These are phyloP conservation scores for Aspergillus sojae DNA, from an alignment of 2,329 filamentous ascomycete species.

Conservation along the genomic window DNA sequence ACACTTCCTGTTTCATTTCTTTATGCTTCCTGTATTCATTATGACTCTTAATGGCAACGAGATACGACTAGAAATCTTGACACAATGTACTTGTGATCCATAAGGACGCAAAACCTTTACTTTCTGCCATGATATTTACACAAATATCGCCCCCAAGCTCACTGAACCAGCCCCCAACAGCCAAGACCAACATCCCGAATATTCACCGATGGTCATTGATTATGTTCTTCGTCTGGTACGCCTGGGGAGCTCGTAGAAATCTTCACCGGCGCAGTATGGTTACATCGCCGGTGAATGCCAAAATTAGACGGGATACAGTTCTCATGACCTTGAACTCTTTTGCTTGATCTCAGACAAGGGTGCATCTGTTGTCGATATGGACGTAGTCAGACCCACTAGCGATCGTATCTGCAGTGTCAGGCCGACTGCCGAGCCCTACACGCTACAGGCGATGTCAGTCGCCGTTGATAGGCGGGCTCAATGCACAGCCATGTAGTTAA, in stretches of 20 bases:
- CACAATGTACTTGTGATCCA: not conserved
- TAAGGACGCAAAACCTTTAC: not conserved
- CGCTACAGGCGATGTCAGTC: not conserved
- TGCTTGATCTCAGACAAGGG: not conserved
- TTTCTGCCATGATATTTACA: not conserved
- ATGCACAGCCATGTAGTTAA: not conserved
- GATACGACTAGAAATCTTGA: not conserved
- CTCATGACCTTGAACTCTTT: not conserved
- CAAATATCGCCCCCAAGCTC: not conserved
- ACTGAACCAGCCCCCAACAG: not conserved
- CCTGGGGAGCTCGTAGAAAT: not conserved
- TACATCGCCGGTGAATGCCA: not conserved
- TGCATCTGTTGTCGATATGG: not conserved
- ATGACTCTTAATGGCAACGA: not conserved
- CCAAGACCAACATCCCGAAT: not conserved
- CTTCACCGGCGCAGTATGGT: not conserved
- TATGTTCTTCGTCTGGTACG: not conserved
- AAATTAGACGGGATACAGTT: not conserved
- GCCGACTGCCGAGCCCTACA: conserved; percentile 1
- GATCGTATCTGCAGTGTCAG: not conserved
- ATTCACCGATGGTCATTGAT: not conserved
- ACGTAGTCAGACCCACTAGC: not conserved
- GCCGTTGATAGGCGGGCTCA: not conserved
- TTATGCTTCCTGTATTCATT: not conserved
- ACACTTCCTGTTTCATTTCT: not conserved